Percentiles rank a stretch among this genome's conserved stretches.
Conservation (phyloP, 176 grass and related monocot species). For the Paspalum vaginatum region DNA sequence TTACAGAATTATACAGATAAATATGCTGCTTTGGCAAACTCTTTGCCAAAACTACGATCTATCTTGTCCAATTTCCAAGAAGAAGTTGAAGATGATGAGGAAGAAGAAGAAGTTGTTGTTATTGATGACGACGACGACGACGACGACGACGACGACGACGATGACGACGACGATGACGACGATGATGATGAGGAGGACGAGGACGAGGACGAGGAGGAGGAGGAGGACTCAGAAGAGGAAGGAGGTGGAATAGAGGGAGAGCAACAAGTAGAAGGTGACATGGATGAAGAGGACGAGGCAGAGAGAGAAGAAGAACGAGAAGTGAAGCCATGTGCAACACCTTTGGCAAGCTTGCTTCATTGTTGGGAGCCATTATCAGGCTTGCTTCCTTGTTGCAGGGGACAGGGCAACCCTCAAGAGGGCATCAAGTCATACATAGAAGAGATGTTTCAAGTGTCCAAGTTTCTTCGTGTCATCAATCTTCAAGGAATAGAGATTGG, state of each 20-base stretch:
- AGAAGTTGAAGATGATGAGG: neutral
- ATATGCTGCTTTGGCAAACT: neutral
- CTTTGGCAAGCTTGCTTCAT: neutral
- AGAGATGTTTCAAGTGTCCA: neutral
- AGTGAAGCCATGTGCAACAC: neutral
- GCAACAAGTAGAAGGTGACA: neutral
- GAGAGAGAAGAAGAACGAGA: neutral
- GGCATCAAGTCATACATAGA: neutral
- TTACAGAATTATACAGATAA: slow-evolving; percentile 45
- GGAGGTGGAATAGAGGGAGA: neutral
- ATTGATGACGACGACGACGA: too few relatives aligned
- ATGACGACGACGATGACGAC: neutral
- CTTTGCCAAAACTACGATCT: slow-evolving; percentile 43
- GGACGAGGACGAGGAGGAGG: neutral
- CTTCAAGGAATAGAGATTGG: slow-evolving; percentile 10
- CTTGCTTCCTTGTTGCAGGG: neutral
- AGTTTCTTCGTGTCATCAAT: slow-evolving; percentile 37
- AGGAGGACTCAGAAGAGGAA: neutral
- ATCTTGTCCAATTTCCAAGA: slow-evolving; percentile 35
- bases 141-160: neutral
- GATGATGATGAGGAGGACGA: neutral
- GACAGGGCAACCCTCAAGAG: neutral
- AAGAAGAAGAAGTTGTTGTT: neutral
- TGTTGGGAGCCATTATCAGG: neutral
- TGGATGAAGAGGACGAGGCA: neutral